Percentiles rank a stretch among this genome's conserved stretches.
Evolutionary conservation across 164 flowering plant genomes (phyloP).

Genomic region (Vitis rupestris): DNA sequence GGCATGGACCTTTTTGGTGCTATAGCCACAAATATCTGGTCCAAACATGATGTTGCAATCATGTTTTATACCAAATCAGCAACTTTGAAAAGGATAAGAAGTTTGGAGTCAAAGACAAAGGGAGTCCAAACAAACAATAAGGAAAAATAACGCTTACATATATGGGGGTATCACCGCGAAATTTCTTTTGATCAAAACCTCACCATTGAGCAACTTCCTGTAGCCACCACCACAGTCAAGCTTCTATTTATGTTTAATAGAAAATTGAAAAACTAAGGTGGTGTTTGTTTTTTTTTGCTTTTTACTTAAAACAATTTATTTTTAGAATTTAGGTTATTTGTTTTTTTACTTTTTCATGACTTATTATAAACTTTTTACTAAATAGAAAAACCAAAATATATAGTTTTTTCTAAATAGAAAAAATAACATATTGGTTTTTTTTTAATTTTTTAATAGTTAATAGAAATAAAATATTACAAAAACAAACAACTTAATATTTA

Average conservation of each 20-base stretch:
- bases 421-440: too few relatives aligned
- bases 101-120: not conserved
- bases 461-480: too few relatives aligned
- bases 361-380: too few relatives aligned
- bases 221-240: conserved; percentile 99
- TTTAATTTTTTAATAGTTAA: too few relatives aligned
- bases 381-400: too few relatives aligned
- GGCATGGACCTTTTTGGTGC: conserved; percentile 92
- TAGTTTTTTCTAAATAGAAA: too few relatives aligned
- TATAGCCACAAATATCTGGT: conserved; percentile 93
- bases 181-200: conserved; percentile 77
- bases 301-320: too few relatives aligned
- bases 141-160: conserved; percentile 41
- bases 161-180: conserved; percentile 93
- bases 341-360: too few relatives aligned
- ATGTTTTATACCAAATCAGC: conserved; percentile 12
- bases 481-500: too few relatives aligned
- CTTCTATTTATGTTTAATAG: conserved; percentile 92
- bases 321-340: too few relatives aligned
- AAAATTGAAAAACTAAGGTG: conserved; percentile 73
- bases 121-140: not conserved
- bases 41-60: conserved; percentile 93
- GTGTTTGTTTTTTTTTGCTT: too few relatives aligned
- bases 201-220: conserved; percentile 93
- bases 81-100: not conserved